Conservation (phyloP, 139 green algal species). For the Chlorella sp. region DNA sequence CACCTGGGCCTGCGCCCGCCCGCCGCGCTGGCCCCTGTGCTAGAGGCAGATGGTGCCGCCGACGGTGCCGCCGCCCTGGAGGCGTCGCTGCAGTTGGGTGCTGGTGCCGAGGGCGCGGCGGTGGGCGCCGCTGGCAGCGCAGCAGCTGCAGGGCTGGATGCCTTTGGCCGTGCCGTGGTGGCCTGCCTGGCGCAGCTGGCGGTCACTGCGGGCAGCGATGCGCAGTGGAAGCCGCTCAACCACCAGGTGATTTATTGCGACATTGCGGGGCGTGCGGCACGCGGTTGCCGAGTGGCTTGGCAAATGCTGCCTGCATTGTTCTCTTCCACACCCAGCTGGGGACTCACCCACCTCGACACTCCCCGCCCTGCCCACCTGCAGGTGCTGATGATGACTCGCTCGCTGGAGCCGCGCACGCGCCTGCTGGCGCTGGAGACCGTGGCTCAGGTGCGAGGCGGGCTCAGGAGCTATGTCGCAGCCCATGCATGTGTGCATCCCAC, state of each 20-base stretch:
- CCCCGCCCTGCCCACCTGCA: not conserved
- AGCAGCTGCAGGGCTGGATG: slow-evolving; percentile 2
- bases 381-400: slow-evolving; percentile 55
- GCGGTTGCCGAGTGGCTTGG: too few species aligned
- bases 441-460: not conserved
- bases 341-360: too few species aligned
- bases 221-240: slow-evolving; percentile 89
- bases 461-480: not conserved
- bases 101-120: not conserved
- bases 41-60: slow-evolving; percentile 17
- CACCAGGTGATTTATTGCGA: slow-evolving; percentile 43
- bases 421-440: slow-evolving; percentile 39
- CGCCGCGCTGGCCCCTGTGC: slow-evolving; percentile 22
- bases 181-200: slow-evolving; percentile 78
- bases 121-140: not conserved
- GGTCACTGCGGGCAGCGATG: slow-evolving; percentile 71
- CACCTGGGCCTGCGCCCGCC: slow-evolving; percentile 49
- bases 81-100: not conserved
- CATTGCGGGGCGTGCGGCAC: too few species aligned
- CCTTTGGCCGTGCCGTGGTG: slow-evolving; percentile 36
- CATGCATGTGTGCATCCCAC: not conserved
- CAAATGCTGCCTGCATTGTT: too few species aligned
- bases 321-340: not conserved
- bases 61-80: slow-evolving; percentile 26
- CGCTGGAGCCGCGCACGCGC: slow-evolving; percentile 20